A percentile compares a stretch with the other conserved stretches of the same genome.
phyloP scores from a whole-genome alignment of 1,284 basidiomycete genomes.

The Flammula alnicola region DNA sequence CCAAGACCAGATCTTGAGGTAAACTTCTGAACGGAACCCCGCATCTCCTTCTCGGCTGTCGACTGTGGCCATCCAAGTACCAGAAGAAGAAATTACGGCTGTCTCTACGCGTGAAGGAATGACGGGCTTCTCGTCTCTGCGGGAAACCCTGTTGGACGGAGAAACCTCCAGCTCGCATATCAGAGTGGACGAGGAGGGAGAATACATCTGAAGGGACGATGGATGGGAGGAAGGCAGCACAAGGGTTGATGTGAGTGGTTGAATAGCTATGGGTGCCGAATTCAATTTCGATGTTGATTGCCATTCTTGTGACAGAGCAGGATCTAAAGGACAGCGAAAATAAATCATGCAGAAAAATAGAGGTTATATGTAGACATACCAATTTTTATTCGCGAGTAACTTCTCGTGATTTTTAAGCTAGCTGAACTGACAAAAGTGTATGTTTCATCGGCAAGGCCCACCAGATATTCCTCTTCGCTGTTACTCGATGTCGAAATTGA shows the following conservation, averaged over 20 bases:
- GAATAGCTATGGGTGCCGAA: constrained; percentile 69
- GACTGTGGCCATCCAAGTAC: constrained; percentile 94
- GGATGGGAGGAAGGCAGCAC: constrained; percentile 94
- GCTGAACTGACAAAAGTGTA: constrained; percentile 80
- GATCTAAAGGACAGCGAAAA: constrained; percentile 41
- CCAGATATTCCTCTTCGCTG: constrained; percentile 85
- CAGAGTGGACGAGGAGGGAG: constrained; percentile 73
- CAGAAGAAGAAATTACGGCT: constrained; percentile 67
- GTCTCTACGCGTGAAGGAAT: constrained; percentile 81
- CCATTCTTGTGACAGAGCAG: constrained; percentile 43
- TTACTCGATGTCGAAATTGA: constrained; percentile 51
- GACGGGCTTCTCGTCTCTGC: constrained; percentile 79
- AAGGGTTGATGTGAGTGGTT: constrained; percentile 73
- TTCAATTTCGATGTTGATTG: constrained; percentile 45
- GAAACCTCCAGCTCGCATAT: constrained; percentile 91
- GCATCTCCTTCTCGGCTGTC: constrained; percentile 78
- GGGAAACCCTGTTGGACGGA: constrained; percentile 90
- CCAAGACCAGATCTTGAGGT: constrained; percentile 94
- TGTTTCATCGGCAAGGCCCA: constrained; percentile 84
- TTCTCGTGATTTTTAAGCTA: constrained; percentile 74
- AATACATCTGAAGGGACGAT: constrained; percentile 92
- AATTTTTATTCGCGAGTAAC: constrained; percentile 80
- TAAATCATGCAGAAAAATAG: neutral
- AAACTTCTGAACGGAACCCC: constrained; percentile 67
- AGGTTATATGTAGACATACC: constrained; percentile 48